Percentiles rank a stretch among this genome's conserved stretches.
Evolutionary conservation across 257 asterid species (phyloP).

Genomic region (Paulownia fortunei): DNA sequence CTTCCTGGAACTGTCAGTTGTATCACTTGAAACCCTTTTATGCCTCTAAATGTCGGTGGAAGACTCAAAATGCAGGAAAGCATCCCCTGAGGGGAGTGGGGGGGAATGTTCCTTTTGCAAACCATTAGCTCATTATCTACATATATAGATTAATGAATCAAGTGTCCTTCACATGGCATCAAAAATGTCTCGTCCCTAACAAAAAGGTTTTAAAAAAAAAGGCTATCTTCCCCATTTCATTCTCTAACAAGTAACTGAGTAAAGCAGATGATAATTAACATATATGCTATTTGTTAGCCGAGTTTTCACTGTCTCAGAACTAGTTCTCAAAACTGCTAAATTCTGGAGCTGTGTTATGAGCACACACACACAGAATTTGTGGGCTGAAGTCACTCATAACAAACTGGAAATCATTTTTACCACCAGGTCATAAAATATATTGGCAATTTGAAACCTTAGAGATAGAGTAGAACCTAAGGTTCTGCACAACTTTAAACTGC

Average conservation of each 20-base stretch:
- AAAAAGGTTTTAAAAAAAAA: not conserved
- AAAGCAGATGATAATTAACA: not conserved
- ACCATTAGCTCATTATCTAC: not conserved
- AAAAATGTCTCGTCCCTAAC: not conserved
- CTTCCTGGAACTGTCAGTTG: not conserved
- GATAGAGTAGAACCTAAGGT: slow-evolving; percentile 13
- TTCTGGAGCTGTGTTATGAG: not conserved
- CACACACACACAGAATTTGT: not conserved
- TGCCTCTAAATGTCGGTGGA: not conserved
- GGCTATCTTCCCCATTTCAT: not conserved
- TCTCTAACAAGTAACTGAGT: not conserved
- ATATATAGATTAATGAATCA: not conserved
- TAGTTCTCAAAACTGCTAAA: not conserved
- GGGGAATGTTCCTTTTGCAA: not conserved
- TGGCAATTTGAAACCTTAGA: not conserved
- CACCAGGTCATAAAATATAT: not conserved
- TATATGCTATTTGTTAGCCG: not conserved
- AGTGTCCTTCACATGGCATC: not conserved
- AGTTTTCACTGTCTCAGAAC: not conserved
- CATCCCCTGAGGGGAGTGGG: not conserved
- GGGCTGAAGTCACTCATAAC: not conserved
- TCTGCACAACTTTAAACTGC: slow-evolving; percentile 13
- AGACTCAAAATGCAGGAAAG: not conserved
- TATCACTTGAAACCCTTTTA: slow-evolving; percentile 1
- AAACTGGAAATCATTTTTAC: not conserved